Percentiles rank a stretch among this genome's conserved stretches.
phyloP scores from a whole-genome alignment of 176 grass and related monocot genomes.

The Otatea glauca region DNA sequence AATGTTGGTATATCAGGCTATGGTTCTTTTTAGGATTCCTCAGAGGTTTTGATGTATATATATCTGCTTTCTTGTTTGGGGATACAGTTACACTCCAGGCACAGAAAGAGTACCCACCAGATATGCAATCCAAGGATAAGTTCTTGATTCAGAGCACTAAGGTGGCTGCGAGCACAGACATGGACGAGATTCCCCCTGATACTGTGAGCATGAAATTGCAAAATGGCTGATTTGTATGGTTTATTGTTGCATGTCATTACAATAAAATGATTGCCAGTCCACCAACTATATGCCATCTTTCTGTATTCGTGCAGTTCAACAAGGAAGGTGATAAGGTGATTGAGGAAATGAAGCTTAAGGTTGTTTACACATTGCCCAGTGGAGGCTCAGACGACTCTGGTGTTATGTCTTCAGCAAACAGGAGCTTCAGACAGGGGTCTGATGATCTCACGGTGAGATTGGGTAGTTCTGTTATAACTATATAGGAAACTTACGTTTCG shows the following conservation, averaged over 20 bases:
- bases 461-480: slow-evolving; percentile 11
- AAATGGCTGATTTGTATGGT: slow-evolving; percentile 11
- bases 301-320: slow-evolving; percentile 73
- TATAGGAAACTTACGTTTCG: not conserved
- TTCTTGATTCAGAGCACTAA: slow-evolving; percentile 97
- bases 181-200: slow-evolving; percentile 86
- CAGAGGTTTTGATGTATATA: slow-evolving; percentile 15
- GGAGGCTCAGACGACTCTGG: slow-evolving; percentile 65
- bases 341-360: slow-evolving; percentile 92
- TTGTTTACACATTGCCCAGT: slow-evolving; percentile 68
- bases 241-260: not conserved
- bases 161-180: slow-evolving; percentile 71
- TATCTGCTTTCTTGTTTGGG: slow-evolving; percentile 30
- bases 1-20: not conserved
- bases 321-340: slow-evolving; percentile 87
- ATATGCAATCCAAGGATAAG: slow-evolving; percentile 96
- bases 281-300: not conserved
- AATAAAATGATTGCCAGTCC: slow-evolving; percentile 12
- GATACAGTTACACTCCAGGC: slow-evolving; percentile 82
- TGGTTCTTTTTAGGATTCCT: slow-evolving; percentile 28
- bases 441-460: slow-evolving; percentile 74
- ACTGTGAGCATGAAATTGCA: slow-evolving; percentile 58
- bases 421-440: slow-evolving; percentile 46
- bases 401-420: slow-evolving; percentile 52
- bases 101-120: slow-evolving; percentile 78